Percentiles rank a stretch among this genome's conserved stretches.
Evolutionary conservation across 176 grass and related monocot genomes (phyloP).

Genomic region (bread wheat (Triticum aestivum)): IWGSC_CS_RefSeq_v2.1 NC_057814.1:95921241-95921740

Average conservation of each 20-base stretch:
- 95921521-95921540: background rate
- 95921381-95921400: background rate
- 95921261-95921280: background rate
- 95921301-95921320: slow-evolving; percentile 6
- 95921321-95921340: slow-evolving; percentile 5
- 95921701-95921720: background rate
- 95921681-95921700: slow-evolving; percentile 13
- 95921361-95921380: background rate
- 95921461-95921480: background rate
- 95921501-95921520: slow-evolving; percentile 17
- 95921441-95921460: background rate
- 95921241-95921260: slow-evolving; percentile 11
- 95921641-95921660: slow-evolving; percentile 9
- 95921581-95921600: slow-evolving; percentile 87
- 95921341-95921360: background rate
- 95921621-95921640: slow-evolving; percentile 24
- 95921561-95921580: slow-evolving; percentile 90
- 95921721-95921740: slow-evolving; percentile 86
- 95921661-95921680: background rate
- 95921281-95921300: background rate
- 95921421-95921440: background rate
- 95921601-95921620: slow-evolving; percentile 77
- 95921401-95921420: background rate
- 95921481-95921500: background rate
- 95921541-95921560: slow-evolving; percentile 61